phyloP scores from a whole-genome alignment of 805 yeast genomes.

The Ogataea ramenticola region DNA sequence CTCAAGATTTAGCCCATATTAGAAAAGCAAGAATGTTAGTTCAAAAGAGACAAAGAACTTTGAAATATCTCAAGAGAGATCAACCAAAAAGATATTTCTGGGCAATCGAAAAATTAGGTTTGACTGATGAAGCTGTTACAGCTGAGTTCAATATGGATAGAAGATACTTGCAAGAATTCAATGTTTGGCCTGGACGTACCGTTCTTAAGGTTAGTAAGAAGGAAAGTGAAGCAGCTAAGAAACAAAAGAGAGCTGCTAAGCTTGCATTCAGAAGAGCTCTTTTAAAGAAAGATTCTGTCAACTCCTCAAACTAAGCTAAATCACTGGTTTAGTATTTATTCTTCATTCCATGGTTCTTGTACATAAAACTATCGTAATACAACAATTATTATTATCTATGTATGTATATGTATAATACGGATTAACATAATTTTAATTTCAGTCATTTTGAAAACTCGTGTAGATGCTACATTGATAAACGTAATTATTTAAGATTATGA shows the following conservation, averaged over 20 bases:
- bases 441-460: no score
- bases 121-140: constrained; percentile 70
- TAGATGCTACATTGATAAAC: no score
- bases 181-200: constrained; percentile 69
- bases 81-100: constrained; percentile 78
- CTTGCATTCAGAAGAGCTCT: constrained; percentile 26
- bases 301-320: no score
- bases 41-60: constrained; percentile 79
- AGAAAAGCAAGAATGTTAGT: constrained; percentile 75
- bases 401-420: no score
- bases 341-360: no score
- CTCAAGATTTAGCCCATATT: constrained; percentile 65
- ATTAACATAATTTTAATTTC: no score
- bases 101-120: constrained; percentile 81
- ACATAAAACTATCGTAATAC: no score
- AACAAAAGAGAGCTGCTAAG: constrained; percentile 39
- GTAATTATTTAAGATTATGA: not conserved
- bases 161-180: constrained; percentile 70
- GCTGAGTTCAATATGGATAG: constrained; percentile 77
- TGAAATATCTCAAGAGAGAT: constrained; percentile 75
- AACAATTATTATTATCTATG: no score
- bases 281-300: constrained; percentile 9
- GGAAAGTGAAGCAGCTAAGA: constrained; percentile 39
- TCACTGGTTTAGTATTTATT: no score
- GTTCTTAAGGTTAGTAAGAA: constrained; percentile 51